Evolutionary conservation across 805 yeast genomes (phyloP).

Genomic region (Ogataea nakhonphanomensis): DNA sequence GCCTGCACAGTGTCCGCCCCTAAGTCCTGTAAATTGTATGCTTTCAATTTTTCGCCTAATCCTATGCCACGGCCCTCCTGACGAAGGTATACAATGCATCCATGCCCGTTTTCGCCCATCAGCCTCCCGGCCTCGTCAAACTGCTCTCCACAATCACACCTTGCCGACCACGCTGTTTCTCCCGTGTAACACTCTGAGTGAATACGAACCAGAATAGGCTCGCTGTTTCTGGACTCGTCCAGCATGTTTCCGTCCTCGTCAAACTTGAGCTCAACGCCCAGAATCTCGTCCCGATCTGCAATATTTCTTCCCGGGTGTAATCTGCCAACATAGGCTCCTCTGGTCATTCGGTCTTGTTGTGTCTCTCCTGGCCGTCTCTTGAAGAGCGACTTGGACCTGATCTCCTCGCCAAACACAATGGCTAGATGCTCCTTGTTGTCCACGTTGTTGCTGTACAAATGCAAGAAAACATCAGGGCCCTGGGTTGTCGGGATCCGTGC

Average conservation of each 20-base stretch:
- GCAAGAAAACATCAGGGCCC: slow-evolving; percentile 92
- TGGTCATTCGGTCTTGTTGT: slow-evolving; percentile 92
- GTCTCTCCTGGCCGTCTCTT: slow-evolving; percentile 62
- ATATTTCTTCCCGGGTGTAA: slow-evolving; percentile 77
- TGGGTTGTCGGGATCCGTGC: slow-evolving; percentile 96
- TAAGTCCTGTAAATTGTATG: slow-evolving; percentile 92
- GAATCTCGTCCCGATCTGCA: slow-evolving; percentile 59
- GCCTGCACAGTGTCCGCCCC: slow-evolving; percentile 99
- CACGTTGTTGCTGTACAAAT: slow-evolving; percentile 77
- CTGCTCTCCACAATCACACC: slow-evolving; percentile 99
- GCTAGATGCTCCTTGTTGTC: slow-evolving; percentile 96
- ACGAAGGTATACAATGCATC: slow-evolving; percentile 91
- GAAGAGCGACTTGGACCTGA: slow-evolving; percentile 74
- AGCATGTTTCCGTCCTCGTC: slow-evolving; percentile 39
- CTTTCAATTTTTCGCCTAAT: slow-evolving; percentile 94
- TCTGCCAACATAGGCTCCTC: slow-evolving; percentile 95
- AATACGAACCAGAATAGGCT: slow-evolving; percentile 72
- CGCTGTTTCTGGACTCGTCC: slow-evolving; percentile 24
- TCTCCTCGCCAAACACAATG: slow-evolving; percentile 91
- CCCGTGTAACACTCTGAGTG: slow-evolving; percentile 99
- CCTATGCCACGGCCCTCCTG: slow-evolving; percentile 99
- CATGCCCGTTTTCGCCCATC: slow-evolving; percentile 84
- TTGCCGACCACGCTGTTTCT: slow-evolving; percentile 98
- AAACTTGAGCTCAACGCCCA: slow-evolving; percentile 38
- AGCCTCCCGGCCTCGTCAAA: slow-evolving; percentile 95